Evolutionary conservation across 1,284 basidiomycete species (phyloP), one percentile per base, ranked within the genome.

Genomic region (Athelia sp.): DNA sequence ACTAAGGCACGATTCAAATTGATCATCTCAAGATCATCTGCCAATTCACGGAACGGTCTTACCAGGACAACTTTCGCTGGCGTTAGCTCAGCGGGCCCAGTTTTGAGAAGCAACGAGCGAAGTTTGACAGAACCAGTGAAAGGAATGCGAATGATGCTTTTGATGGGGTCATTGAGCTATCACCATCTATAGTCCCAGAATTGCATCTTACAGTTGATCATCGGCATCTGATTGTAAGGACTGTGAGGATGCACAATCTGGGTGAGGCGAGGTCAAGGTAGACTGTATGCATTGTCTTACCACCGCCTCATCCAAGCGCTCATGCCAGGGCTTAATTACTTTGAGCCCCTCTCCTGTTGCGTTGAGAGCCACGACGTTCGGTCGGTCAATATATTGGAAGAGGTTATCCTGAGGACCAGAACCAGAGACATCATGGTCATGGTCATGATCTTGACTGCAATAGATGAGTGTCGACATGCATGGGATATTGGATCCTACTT

Each of bases 101-200:
- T 72, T 65, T 90, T 90, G 52, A 92, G 62, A 1, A 92, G 73
- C 15, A 92, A 63, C 19, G 84, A 78, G 24, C 84, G 81, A 32
- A 92, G 74, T 58, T 84, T 87, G 32, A 92, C 86, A 3, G 84
- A 81, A 11, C 86, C 85, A 1, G 85, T 90, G 61, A 92, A 92
- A 1, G 90, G 90, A 26, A 92, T 66, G 42, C 84, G 85, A 49
- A 92, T 68, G 54, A 90, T 89, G 61, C 87, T 90, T 55, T 43
- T 18, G 38, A 18, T 36, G 40, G 51, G 38, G 22, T 43, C 44
- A 47, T 34, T 48, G 47, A 48, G 43, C 34, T 45, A 43, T 19
- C 50, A 47, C 22, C 23, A 38, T 46, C 31, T 35, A 17, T n/a
- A n/a, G n/a, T n/a, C n/a, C n/a, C 15, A 45, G 46, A 48, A n/a